Evolutionary conservation across 2,329 filamentous ascomycete genomes (phyloP), one percentile per base, ranked within the genome.

Genomic region (Clathrospora elynae): DNA sequence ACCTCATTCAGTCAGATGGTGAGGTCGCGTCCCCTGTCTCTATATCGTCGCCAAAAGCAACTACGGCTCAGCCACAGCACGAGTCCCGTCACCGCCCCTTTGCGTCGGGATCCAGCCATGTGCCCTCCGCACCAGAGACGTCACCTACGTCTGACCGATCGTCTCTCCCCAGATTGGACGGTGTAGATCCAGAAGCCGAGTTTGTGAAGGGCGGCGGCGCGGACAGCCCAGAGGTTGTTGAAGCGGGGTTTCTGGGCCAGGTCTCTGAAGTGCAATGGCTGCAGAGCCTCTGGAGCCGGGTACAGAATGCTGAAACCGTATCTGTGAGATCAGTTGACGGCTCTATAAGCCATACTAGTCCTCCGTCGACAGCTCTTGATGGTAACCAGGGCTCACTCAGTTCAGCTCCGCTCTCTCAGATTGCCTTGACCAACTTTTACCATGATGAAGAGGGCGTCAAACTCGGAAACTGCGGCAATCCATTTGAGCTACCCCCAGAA

Each of bases 241-340:
- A 46, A 42, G 43, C 38, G 6, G 43, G 43, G 2, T 46, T 32
- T 14, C 12, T 53, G 8, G 55, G 55, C 5, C 45, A 51, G 20
- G 54, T 50, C 11, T 63, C 56, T 1, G 58, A 60, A 32, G 43
- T 57, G 2, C 51, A 54, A 18, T 59, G 58, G 58, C 36, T 59
- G 4, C 52, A 46, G 8, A 50, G 42, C 14, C 51, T 62, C 4
- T 19, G 32, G n/a, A 33, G 12, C 11, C 24, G 37, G 13, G 19
- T 41, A 1, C 40, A 49, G 25, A 38, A 26, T 23, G 6, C 23
- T 10, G 30, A 31, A 12, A 30, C 34, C 11, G n/a, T 36, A n/a
- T 13, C 29, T 50, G 5, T 54, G 47, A 33, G 40, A 50, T 24
- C 39, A 25, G 11, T n/a, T 6, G 11, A 29, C 16, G 5, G 4